phyloP scores from a whole-genome alignment of 345 rosid genomes.

The Murraya koenigii region DNA sequence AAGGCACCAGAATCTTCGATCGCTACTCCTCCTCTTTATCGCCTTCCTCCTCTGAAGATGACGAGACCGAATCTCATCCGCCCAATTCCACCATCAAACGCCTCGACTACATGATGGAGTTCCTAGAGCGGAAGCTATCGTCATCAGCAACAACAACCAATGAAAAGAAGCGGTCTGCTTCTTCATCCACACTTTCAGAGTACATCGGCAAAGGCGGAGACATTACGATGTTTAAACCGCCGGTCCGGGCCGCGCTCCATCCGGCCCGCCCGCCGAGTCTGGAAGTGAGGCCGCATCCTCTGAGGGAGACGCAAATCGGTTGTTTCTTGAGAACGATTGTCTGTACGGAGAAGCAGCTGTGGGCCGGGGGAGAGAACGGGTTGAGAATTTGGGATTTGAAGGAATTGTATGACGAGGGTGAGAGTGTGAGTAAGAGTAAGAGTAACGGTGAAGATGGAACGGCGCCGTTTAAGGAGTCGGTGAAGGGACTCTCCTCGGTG shows the following conservation, averaged over 20 bases:
- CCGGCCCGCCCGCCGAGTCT: constrained; percentile 77
- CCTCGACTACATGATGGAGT: constrained; percentile 87
- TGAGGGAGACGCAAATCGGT: constrained; percentile 77
- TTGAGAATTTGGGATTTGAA: constrained; percentile 70
- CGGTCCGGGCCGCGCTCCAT: constrained; percentile 69
- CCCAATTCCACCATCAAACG: constrained; percentile 55
- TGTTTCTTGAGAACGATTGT: constrained; percentile 67
- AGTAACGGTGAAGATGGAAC: constrained; percentile 53
- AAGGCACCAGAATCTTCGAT: constrained; percentile 50
- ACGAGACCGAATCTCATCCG: constrained; percentile 38
- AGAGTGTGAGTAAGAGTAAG: neutral
- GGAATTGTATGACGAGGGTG: constrained; percentile 50
- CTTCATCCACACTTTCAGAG: constrained; percentile 48
- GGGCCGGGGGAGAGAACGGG: constrained; percentile 81
- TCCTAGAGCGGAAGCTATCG: constrained; percentile 76
- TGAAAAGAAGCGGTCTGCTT: neutral
- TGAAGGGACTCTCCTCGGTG: constrained; percentile 46
- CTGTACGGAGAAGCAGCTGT: constrained; percentile 60
- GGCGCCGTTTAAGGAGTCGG: constrained; percentile 72
- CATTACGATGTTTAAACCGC: constrained; percentile 57
- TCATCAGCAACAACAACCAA: constrained; percentile 20
- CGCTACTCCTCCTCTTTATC: constrained; percentile 53
- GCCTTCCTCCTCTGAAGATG: constrained; percentile 42
- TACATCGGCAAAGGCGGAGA: constrained; percentile 54
- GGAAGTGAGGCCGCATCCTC: constrained; percentile 84